Conservation (phyloP, 2,329 filamentous ascomycete species). For the Torrubiella hemipterigena region DNA sequence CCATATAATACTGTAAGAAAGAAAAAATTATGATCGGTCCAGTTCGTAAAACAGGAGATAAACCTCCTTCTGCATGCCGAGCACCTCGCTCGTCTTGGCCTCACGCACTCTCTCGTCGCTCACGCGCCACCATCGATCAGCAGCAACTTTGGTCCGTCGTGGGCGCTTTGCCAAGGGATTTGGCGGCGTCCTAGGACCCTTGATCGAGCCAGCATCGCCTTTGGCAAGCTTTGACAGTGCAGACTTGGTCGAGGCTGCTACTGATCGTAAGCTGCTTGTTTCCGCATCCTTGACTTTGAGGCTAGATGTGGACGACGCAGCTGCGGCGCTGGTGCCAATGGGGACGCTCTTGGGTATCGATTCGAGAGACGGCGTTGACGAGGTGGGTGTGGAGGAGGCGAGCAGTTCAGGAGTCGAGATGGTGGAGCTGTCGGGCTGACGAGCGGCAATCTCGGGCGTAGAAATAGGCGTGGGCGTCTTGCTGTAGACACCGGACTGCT, state of each 20-base stretch:
- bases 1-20: too few relatives aligned
- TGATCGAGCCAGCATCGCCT: constrained; percentile 12
- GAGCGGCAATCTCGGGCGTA: constrained; percentile 32
- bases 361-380: constrained; percentile 25
- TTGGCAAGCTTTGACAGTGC: constrained; percentile 36
- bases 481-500: constrained; percentile 62
- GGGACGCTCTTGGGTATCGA: constrained; percentile 21
- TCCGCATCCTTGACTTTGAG: constrained; percentile 34
- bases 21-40: too few relatives aligned
- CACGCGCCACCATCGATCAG: constrained; percentile 88
- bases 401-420: constrained; percentile 36
- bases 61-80: constrained; percentile 90
- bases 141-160: constrained; percentile 43
- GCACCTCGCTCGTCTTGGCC: constrained; percentile 79
- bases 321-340: constrained; percentile 16
- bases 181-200: constrained; percentile 11
- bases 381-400: constrained; percentile 21
- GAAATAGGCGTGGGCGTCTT: constrained; percentile 41
- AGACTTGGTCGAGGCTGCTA: constrained; percentile 43
- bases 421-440: constrained; percentile 26
- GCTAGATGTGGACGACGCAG: too few relatives aligned
- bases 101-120: constrained; percentile 96
- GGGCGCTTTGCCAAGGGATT: constrained; percentile 21
- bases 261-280: constrained; percentile 39
- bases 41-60: constrained; percentile 95